Evolutionary conservation across 352 stramenopile species (phyloP).

Genomic region (Bremia lactucae): DNA sequence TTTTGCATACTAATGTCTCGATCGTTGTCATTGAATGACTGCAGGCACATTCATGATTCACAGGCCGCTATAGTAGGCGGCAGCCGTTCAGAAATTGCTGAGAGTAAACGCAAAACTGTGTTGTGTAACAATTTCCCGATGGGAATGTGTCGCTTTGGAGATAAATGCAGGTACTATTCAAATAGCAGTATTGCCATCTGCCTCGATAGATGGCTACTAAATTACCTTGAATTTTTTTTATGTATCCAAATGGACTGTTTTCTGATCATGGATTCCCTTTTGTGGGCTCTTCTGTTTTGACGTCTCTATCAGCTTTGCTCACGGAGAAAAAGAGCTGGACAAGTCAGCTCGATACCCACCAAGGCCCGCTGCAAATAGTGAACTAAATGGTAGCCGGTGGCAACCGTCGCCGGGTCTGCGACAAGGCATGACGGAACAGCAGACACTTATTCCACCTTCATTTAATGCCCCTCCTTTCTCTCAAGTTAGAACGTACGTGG

Average conservation of each 20-base stretch:
- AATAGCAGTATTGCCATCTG: constrained; percentile 14
- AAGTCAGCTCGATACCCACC: constrained; percentile 7
- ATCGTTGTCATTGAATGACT: constrained; percentile 5
- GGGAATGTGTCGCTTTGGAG: constrained; percentile 69
- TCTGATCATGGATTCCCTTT: constrained; percentile 21
- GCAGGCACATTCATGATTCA: constrained; percentile 51
- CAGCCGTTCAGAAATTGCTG: constrained; percentile 26
- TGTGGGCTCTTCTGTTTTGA: constrained; percentile 10
- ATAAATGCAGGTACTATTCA: constrained; percentile 70
- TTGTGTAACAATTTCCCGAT: constrained; percentile 65
- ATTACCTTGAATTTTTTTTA: constrained; percentile 5
- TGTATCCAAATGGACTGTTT: constrained; percentile 14
- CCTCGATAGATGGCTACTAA: constrained; percentile 8
- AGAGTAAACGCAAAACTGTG: constrained; percentile 58
- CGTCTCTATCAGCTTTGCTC: constrained; percentile 56
- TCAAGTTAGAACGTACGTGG: constrained; percentile 54
- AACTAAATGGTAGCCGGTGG: constrained; percentile 19
- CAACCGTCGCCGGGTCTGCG: constrained; percentile 13
- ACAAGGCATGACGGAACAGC: constrained; percentile 13
- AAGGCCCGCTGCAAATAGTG: constrained; percentile 12
- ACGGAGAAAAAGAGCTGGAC: constrained; percentile 60
- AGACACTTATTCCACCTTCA: constrained; percentile 10
- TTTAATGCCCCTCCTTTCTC: constrained; percentile 20
- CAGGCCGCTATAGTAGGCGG: constrained; percentile 7
- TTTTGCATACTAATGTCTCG: constrained; percentile 10